Base-by-base conservation (phyloP, 495 filamentous ascomycete species). In the Bacidia rubella region DNA sequence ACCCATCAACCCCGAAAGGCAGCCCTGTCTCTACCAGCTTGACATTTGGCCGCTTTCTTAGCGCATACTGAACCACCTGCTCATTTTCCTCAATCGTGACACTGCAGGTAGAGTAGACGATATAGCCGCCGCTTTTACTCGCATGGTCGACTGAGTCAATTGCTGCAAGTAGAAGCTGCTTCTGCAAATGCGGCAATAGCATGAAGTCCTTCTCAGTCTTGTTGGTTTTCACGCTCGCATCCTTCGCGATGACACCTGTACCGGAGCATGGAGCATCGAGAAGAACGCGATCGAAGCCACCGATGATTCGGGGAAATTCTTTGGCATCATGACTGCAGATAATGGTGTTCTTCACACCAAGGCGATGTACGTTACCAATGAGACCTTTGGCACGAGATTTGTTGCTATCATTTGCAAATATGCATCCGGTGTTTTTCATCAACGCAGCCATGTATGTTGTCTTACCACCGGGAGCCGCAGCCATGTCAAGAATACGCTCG, bases 381-480 rank as follows among this genome's bases (percentile, higher is more conserved):
- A 98, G 66, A 85, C 86, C 93, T 70, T 95, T 96, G 24, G 90
- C 77, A 77, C 92, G 86, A 35, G 79, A 66, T 62, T 95, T 95
- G 74, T 85, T 95, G 63, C 81, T 79, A 80, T 98, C 92, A 71
- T 97, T 97, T 59, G 92, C 92, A 65, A 97, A 92, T 47, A 98
- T 84, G 56, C 80, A 85, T 48, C 92, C 92, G 0, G 93, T 97
- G 68, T 98, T 98, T 66, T 90, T 93, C 92, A 98, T 97, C 56
- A 98, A 68, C 0, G 93, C 92, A 12, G 92, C 86, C 62, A 96
- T 87, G 65, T 97, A 87, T 2, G 93, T 96, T 7, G 89, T 94
- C 70, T 98, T 98, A 66, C 92, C 92, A 69, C 92, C 92, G 53
- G 92, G 92, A 55, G 92, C 92, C 53, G 92, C 79, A n/a, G 92